Evolutionary conservation across 805 yeast species (phyloP), one percentile per base, ranked within the genome.

Genomic region (Saccharomyces kudriavzevii): DNA sequence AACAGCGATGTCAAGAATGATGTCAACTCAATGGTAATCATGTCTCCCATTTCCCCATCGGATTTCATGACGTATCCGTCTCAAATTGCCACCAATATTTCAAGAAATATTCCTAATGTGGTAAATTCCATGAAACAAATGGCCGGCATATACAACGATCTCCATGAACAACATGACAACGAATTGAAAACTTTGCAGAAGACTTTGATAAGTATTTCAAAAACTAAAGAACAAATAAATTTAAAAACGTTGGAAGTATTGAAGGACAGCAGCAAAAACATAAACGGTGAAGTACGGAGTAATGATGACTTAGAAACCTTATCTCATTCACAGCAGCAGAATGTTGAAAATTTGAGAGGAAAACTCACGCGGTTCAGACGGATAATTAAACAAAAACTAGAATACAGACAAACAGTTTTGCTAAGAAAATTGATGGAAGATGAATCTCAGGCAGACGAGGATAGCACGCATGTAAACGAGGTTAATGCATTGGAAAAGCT

Each of bases 181-280:
- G 71, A 75, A 66, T 35, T 76, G 70, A 56, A 75, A 66, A 54
- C 52, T 22, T 27, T 67, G 48, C 63, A 61, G 28, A 63, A 58
- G 47, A 66, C 66, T 0, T 29, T 65, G 17, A 56, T 53, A n/a
- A 59, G 60, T 40, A 60, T 65, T 53, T 48, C 54, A 1, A 60
- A 57, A 27, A 62, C 65, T 4, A 61, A 63, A 27, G 51, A 57
- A n/a, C 54, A 58, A 17, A 59, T 63, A 1, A 54, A 63, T 45
- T 27, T 54, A 3, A 61, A 63, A 40, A 64, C 72, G 8, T 53
- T 64, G 24, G 71, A 69, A 24, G 64, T 80, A 62, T 60, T 82
- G 14, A 83, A 86, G 62, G 81, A 83, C 56, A 86, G 80, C 60
- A 96, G 89, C 65, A 77, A 75, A 22, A 81, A 83, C 57, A 96